phyloP scores from a whole-genome alignment of 441 rosid species.

The Erodium trifolium region DNA sequence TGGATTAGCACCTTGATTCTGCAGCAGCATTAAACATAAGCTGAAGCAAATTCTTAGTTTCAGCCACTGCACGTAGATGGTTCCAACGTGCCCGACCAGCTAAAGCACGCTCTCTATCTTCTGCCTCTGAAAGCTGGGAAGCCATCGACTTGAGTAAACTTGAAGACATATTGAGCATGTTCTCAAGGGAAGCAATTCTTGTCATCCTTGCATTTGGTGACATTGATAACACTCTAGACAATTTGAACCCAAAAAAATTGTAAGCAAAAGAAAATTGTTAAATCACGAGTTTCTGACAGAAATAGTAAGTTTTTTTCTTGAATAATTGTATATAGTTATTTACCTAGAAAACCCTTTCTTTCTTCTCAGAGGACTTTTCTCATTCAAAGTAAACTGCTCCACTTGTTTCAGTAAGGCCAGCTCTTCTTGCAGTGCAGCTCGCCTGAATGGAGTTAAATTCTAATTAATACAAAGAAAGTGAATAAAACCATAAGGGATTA shows the following conservation, averaged over 20 bases:
- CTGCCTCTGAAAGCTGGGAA: constrained; percentile 67
- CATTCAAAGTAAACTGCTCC: constrained; percentile 36
- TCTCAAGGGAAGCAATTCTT: constrained; percentile 52
- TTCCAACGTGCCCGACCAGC: constrained; percentile 54
- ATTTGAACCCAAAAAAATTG: constrained; percentile 16
- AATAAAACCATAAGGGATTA: not conserved
- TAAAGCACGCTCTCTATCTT: constrained; percentile 48
- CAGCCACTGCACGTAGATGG: constrained; percentile 43
- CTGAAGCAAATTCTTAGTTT: constrained; percentile 64
- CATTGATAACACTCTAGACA: constrained; percentile 36
- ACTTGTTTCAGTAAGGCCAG: constrained; percentile 43
- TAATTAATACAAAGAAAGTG: constrained; percentile 4
- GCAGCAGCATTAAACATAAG: constrained; percentile 44
- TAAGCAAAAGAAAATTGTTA: constrained; percentile 20
- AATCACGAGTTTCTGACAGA: not conserved
- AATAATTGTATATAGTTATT: not conserved
- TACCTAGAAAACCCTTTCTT: constrained; percentile 49
- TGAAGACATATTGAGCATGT: constrained; percentile 57
- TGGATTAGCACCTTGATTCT: constrained; percentile 42
- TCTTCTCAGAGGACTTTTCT: constrained; percentile 33
- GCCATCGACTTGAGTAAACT: constrained; percentile 51
- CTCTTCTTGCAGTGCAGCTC: constrained; percentile 54
- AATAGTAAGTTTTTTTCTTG: no score
- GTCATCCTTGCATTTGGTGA: constrained; percentile 53
- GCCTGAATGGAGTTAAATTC: constrained; percentile 25